phyloP scores from a whole-genome alignment of 768 basidiomycete genomes.

The Sistotremastrum suecicum region DNA sequence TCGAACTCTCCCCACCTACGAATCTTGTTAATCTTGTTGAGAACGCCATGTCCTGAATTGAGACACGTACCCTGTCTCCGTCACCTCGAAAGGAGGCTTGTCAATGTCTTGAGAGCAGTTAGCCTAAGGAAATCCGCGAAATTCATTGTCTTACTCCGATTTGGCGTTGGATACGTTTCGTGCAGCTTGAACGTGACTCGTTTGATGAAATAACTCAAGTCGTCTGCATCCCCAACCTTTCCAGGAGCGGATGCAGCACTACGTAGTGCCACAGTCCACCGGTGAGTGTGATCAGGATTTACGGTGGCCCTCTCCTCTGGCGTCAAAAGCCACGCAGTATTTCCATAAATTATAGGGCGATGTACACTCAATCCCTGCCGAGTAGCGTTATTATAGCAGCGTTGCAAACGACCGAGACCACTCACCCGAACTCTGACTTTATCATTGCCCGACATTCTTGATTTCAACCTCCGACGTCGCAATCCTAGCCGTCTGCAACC shows the following conservation, averaged over 20 bases:
- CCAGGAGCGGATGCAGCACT: slow-evolving; percentile 70
- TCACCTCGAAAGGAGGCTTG: slow-evolving; percentile 86
- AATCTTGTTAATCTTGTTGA: not conserved
- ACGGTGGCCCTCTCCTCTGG: slow-evolving; percentile 46
- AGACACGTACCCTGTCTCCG: slow-evolving; percentile 73
- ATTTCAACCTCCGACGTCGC: slow-evolving; percentile 6
- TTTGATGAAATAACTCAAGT: slow-evolving; percentile 84
- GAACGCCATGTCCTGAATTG: not conserved
- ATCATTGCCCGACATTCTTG: slow-evolving; percentile 39
- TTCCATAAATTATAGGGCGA: slow-evolving; percentile 91
- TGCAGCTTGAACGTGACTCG: slow-evolving; percentile 95
- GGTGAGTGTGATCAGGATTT: slow-evolving; percentile 75
- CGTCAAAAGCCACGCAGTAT: slow-evolving; percentile 70
- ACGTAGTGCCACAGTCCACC: slow-evolving; percentile 92
- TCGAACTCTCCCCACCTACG: slow-evolving; percentile 96
- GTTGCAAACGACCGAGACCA: slow-evolving; percentile 11
- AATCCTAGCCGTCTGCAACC: not conserved
- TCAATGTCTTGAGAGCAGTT: slow-evolving; percentile 51
- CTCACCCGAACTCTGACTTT: slow-evolving; percentile 71
- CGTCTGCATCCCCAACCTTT: slow-evolving; percentile 80
- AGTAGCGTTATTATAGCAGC: slow-evolving; percentile 5
- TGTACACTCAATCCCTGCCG: slow-evolving; percentile 71
- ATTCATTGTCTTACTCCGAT: slow-evolving; percentile 51
- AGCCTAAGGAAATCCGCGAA: not conserved
- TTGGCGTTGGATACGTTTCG: slow-evolving; percentile 88